Conservation (phyloP, 148 eudicot genomes). For the Talinum fruticosum region DNA sequence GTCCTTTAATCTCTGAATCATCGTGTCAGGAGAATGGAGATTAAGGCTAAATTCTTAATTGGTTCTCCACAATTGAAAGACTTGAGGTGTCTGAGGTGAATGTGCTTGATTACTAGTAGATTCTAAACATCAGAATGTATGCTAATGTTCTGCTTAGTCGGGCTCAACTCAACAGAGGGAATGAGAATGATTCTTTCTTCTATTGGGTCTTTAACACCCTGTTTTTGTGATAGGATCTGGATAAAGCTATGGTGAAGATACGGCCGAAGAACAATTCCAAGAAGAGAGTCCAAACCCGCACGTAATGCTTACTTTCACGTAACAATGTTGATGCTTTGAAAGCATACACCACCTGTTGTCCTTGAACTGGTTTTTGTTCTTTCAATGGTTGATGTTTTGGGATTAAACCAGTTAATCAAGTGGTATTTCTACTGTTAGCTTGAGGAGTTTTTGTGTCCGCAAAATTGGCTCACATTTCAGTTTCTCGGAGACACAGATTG, state of each 20-base stretch:
- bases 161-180: neutral
- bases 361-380: slow-evolving; percentile 7
- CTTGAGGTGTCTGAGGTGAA: neutral
- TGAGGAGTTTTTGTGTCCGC: neutral
- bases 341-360: slow-evolving; percentile 7
- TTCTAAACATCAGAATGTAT: neutral
- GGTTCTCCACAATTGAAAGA: neutral
- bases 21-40: neutral
- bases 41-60: neutral
- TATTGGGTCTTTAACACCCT: neutral
- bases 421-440: neutral
- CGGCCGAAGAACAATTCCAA: slow-evolving; percentile 77
- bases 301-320: slow-evolving; percentile 24
- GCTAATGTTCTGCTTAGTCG: neutral
- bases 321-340: neutral
- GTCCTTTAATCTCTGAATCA: neutral
- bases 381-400: neutral
- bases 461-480: neutral
- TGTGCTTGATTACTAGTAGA: neutral
- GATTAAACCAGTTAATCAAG: neutral
- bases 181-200: neutral
- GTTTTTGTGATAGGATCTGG: slow-evolving; percentile 46
- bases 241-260: slow-evolving; percentile 61
- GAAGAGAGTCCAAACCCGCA: slow-evolving; percentile 38
- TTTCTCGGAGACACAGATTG: neutral